Percentiles rank a stretch among this genome's conserved stretches.
Evolutionary conservation across 1,139 yeast genomes (phyloP).

Genomic region (Suhomyces bokatorum): DNA sequence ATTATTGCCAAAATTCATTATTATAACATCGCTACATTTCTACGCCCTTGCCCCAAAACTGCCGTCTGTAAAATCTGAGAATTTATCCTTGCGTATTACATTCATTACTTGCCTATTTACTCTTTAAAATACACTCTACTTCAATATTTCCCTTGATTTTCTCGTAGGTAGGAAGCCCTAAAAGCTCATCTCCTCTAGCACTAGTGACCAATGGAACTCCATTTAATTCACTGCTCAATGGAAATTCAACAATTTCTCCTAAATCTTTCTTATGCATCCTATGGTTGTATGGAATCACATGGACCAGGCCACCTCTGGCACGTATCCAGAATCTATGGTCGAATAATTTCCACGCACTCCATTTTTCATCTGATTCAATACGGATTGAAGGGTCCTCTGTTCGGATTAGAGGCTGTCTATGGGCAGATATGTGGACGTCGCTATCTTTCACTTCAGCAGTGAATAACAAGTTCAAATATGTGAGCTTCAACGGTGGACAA

Average conservation of each 20-base stretch:
- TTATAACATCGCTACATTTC: too few species aligned
- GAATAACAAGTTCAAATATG: slow-evolving; percentile 9
- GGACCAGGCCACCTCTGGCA: slow-evolving; percentile 12
- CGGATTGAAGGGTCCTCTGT: neutral
- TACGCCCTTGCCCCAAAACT: too few species aligned
- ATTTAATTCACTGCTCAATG: slow-evolving; percentile 4
- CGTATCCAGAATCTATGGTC: slow-evolving; percentile 42
- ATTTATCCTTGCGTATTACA: too few species aligned
- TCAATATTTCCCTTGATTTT: neutral
- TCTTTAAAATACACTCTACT: slow-evolving; percentile 7
- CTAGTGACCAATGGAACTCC: slow-evolving; percentile 11
- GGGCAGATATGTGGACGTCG: neutral
- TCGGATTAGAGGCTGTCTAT: slow-evolving; percentile 8
- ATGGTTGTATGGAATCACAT: slow-evolving; percentile 25
- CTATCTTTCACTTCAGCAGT: neutral
- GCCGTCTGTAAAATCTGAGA: too few species aligned
- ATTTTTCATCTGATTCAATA: neutral
- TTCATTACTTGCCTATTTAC: slow-evolving; percentile 6
- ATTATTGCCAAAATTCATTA: too few species aligned
- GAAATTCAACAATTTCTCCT: neutral
- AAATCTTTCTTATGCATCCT: slow-evolving; percentile 13
- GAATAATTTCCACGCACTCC: slow-evolving; percentile 19
- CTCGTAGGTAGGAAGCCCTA: slow-evolving; percentile 4
- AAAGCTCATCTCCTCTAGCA: slow-evolving; percentile 4
- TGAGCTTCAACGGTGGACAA: neutral